These are phyloP conservation scores for Nannizziopsis arthrosporioides DNA, from an alignment of 2,329 filamentous ascomycete species.

Conservation along the genomic window DNA sequence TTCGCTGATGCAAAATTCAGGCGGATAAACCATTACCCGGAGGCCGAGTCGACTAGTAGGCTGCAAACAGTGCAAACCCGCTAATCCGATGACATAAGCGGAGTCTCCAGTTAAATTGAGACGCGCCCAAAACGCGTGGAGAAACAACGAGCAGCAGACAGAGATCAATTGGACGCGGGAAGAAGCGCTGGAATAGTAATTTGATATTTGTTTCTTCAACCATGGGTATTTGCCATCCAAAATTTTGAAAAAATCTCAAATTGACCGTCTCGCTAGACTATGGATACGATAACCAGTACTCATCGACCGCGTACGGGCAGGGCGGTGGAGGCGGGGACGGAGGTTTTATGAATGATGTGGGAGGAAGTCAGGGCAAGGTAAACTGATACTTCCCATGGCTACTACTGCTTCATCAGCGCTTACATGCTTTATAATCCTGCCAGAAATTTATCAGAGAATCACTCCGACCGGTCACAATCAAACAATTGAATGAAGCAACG, in stretches of 20 bases:
- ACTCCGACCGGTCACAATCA: slow-evolving; percentile 86
- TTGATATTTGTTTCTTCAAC: background rate
- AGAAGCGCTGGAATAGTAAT: background rate
- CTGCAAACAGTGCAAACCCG: background rate
- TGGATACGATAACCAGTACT: slow-evolving; percentile 35
- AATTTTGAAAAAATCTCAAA: background rate
- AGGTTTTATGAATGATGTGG: slow-evolving; percentile 46
- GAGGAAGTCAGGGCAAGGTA: slow-evolving; percentile 40
- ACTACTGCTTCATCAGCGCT: background rate
- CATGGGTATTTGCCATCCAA: slow-evolving; percentile 11
- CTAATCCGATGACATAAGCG: background rate
- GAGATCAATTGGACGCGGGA: background rate
- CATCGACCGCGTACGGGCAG: slow-evolving; percentile 45
- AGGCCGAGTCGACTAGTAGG: background rate
- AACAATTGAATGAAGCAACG: slow-evolving; percentile 76
- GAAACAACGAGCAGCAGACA: background rate
- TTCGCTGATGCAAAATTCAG: no score
- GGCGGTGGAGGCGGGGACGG: slow-evolving; percentile 46
- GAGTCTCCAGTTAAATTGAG: background rate
- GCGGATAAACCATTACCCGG: no score
- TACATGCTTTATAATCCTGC: background rate
- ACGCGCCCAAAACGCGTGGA: slow-evolving; percentile 8
- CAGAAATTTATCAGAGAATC: slow-evolving; percentile 3
- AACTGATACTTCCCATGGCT: slow-evolving; percentile 19
- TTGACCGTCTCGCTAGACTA: slow-evolving; percentile 21